A percentile compares a stretch with the other conserved stretches of the same genome.
These are phyloP conservation scores for Chamaenerion angustifolium DNA, from an alignment of 345 rosid species.

Conservation along the genomic window DNA sequence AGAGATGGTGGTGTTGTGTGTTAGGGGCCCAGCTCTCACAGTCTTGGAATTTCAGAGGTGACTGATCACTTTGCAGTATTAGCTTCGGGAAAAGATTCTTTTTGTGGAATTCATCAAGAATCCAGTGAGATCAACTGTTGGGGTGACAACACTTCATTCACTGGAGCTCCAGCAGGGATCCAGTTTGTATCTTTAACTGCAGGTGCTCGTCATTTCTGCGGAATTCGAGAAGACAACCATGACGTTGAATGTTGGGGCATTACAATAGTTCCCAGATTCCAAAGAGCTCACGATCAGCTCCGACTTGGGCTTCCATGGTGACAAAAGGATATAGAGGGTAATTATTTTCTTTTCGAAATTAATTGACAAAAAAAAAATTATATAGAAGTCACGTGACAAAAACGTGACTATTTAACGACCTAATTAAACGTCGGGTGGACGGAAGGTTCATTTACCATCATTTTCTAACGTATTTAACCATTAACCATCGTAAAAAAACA, in stretches of 20 bases:
- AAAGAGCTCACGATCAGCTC: constrained; percentile 57
- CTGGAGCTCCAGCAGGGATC: constrained; percentile 16
- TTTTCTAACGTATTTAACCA: no score
- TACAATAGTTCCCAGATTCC: constrained; percentile 52
- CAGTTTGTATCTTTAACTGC: constrained; percentile 48
- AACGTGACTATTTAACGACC: no score
- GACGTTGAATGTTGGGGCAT: constrained; percentile 75
- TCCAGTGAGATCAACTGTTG: constrained; percentile 50
- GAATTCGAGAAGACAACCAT: constrained; percentile 67
- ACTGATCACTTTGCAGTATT: constrained; percentile 28
- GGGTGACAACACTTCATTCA: constrained; percentile 38
- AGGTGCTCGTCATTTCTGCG: constrained; percentile 71
- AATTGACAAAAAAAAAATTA: no score
- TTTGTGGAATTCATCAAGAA: constrained; percentile 46
- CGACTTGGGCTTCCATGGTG: no score
- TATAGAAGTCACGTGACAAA: no score
- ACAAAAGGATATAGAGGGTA: no score
- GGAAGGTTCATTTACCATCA: no score
- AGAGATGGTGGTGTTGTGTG: constrained; percentile 63
- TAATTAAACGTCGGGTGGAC: no score
- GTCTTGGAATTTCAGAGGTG: constrained; percentile 29
- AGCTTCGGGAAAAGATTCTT: constrained; percentile 38
- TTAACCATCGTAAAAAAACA: no score
- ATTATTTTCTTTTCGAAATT: no score
- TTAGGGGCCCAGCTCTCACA: constrained; percentile 59